Evolutionary conservation across 176 grass and related monocot genomes (phyloP).

Genomic region (Oryza officinalis): DNA sequence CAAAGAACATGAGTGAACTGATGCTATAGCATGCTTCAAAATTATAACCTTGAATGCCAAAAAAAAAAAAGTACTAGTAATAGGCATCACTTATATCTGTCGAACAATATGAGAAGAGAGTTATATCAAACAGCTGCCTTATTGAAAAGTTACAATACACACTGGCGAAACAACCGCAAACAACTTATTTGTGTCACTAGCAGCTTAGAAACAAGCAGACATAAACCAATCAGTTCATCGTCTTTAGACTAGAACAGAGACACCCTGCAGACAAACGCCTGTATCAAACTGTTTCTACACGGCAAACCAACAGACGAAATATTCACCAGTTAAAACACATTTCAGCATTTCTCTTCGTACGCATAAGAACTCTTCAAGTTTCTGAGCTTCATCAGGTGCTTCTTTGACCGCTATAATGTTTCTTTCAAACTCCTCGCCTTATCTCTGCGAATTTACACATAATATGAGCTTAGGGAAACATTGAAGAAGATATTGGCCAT

Average conservation of each 20-base stretch:
- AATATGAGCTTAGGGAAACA: constrained; percentile 1
- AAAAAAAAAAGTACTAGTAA: neutral
- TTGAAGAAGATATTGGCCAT: neutral
- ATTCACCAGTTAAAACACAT: neutral
- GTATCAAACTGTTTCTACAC: constrained; percentile 4
- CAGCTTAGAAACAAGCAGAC: neutral
- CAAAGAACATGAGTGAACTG: no score
- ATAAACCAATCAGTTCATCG: neutral
- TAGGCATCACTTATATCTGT: neutral
- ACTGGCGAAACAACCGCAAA: neutral
- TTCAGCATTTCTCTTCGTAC: neutral
- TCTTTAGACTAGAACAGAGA: constrained; percentile 6
- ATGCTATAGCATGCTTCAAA: no score
- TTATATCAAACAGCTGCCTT: neutral
- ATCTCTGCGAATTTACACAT: neutral
- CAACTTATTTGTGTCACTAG: constrained; percentile 34
- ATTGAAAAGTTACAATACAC: neutral
- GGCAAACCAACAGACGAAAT: neutral
- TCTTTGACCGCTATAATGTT: neutral
- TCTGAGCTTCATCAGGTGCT: neutral
- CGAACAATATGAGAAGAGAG: neutral
- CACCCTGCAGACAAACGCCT: neutral
- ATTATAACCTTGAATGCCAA: neutral
- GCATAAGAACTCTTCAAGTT: neutral
- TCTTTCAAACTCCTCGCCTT: constrained; percentile 3